A percentile compares a stretch with the other conserved stretches of the same genome.
phyloP scores from a whole-genome alignment of 2,329 filamentous ascomycete genomes.

The Fusarium odoratissimum region DNA sequence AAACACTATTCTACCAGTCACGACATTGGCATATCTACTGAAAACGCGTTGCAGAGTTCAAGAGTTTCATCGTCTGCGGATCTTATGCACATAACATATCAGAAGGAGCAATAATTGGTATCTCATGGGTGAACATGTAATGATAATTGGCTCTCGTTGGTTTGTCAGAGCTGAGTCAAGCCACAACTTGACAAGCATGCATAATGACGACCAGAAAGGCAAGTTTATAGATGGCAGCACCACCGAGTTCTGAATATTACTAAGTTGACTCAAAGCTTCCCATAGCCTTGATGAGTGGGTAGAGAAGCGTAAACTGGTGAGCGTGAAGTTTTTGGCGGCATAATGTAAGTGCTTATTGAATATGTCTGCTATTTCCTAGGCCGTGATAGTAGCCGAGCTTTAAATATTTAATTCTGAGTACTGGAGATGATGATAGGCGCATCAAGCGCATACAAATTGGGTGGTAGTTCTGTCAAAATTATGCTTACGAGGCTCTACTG shows the following conservation, averaged over 20 bases:
- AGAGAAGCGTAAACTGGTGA: not conserved
- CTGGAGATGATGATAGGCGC: not conserved
- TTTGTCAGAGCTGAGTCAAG: not conserved
- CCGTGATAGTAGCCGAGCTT: not conserved
- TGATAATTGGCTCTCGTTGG: not conserved
- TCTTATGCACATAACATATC: not conserved
- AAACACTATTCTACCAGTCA: not conserved
- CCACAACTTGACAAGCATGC: not conserved
- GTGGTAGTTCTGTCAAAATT: too few relatives aligned
- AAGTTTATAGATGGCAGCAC: not conserved
- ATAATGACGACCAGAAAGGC: not conserved
- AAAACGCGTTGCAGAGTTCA: not conserved
- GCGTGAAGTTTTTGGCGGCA: not conserved
- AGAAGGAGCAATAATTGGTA: not conserved
- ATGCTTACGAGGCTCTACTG: not conserved
- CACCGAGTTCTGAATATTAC: too few relatives aligned
- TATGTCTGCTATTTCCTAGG: not conserved
- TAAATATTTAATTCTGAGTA: not conserved
- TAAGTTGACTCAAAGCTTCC: not conserved
- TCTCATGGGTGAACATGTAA: fast-evolving
- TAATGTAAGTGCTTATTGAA: not conserved
- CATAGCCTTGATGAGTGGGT: not conserved
- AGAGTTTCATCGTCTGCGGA: not conserved
- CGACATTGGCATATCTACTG: not conserved
- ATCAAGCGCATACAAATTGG: not conserved